Conservation (phyloP, 2,329 filamentous ascomycete species). For the Aspergillus sp. region DNA sequence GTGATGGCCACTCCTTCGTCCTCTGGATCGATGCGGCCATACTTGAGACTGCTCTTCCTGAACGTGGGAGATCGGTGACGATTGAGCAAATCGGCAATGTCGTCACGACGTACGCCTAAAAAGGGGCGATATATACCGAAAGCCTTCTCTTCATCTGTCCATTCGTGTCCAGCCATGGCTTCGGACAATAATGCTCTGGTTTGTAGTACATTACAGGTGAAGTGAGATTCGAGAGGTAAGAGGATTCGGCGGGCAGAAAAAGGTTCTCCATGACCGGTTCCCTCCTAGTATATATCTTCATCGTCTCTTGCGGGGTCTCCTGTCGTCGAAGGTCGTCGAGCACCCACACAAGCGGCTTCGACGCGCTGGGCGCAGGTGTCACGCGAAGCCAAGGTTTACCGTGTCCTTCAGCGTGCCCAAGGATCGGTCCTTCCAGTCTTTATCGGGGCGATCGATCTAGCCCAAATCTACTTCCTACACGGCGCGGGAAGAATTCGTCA, state of each 20-base stretch:
- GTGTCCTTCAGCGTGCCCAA: conserved; percentile 7
- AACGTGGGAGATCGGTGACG: neutral
- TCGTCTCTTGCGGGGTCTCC: too few relatives aligned
- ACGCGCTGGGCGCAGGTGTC: neutral
- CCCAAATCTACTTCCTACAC: conserved; percentile 21
- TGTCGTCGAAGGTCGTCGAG: too few relatives aligned
- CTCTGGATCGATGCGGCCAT: neutral
- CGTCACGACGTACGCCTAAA: neutral
- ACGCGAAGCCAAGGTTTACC: conserved; percentile 20
- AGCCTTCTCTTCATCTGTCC: neutral
- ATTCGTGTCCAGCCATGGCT: neutral
- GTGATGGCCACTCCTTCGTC: neutral
- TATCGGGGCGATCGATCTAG: conserved; percentile 21
- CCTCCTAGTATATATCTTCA: too few relatives aligned
- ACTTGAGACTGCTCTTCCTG: neutral
- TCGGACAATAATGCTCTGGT: neutral
- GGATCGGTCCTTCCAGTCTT: conserved; percentile 27
- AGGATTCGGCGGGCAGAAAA: neutral
- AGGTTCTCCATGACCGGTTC: neutral
- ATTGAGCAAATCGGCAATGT: neutral
- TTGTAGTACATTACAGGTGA: neutral
- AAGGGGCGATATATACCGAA: neutral
- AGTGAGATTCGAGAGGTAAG: neutral
- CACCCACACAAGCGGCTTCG: too few relatives aligned
- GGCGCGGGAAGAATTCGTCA: conserved; percentile 21